phyloP scores from a whole-genome alignment of 805 yeast species.

The Blastobotrys robertii region DNA sequence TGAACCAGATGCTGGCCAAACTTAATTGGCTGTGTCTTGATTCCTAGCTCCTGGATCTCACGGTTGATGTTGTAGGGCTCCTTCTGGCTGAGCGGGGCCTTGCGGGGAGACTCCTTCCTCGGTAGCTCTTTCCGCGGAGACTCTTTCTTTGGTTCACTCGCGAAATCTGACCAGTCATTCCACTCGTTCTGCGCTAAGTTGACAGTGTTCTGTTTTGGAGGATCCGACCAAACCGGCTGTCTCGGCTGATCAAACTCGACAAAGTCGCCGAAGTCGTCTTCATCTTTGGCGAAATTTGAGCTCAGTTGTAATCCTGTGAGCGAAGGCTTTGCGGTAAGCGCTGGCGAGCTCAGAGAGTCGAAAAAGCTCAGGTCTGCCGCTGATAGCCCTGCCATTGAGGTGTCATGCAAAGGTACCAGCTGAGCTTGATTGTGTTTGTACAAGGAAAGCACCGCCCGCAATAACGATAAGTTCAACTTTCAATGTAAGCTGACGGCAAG shows the following conservation, averaged over 20 bases:
- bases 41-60: constrained; percentile 7
- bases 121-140: background rate
- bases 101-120: background rate
- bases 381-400: constrained; percentile 5
- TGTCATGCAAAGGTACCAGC: background rate
- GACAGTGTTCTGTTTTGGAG: background rate
- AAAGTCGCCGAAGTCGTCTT: constrained; percentile 36
- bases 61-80: background rate
- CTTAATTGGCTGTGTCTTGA: constrained; percentile 7
- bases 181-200: background rate
- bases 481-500: no score
- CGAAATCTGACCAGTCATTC: background rate
- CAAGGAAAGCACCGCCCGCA: no score
- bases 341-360: constrained; percentile 7
- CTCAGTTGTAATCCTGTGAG: background rate
- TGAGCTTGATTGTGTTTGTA: no score
- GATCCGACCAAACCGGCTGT: background rate
- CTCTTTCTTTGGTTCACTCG: background rate
- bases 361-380: constrained; percentile 14
- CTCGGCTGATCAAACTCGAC: constrained; percentile 41
- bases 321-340: background rate
- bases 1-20: constrained; percentile 16
- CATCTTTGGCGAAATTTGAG: constrained; percentile 7
- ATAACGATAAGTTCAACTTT: no score
- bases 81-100: background rate